Evolutionary conservation across 2,329 filamentous ascomycete genomes (phyloP).

Genomic region (Fusarium anguioides): DNA sequence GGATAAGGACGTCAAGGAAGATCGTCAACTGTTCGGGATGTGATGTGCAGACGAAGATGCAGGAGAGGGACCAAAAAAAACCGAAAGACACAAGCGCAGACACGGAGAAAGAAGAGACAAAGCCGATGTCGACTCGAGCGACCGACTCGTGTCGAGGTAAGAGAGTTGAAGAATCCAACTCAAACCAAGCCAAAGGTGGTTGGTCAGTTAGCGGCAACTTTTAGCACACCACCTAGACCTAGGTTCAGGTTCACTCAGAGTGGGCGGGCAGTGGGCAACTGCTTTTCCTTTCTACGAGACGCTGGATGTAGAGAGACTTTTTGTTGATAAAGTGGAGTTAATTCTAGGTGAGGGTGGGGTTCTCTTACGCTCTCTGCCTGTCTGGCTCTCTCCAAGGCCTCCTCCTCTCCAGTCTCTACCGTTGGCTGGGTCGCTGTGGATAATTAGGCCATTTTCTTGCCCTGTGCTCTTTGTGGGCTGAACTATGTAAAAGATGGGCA

Average conservation of each 20-base stretch:
- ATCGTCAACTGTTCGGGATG: conserved; percentile 22
- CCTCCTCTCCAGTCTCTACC: no score
- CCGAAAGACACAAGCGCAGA: neutral
- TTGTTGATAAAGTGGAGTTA: conserved; percentile 33
- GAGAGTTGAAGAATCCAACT: conserved; percentile 2
- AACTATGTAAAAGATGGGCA: neutral
- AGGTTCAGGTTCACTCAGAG: neutral
- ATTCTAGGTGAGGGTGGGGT: conserved; percentile 27
- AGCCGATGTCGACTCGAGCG: conserved; percentile 14
- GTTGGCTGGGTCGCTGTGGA: neutral
- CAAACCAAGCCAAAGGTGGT: conserved; percentile 31
- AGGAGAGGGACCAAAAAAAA: conserved; percentile 23
- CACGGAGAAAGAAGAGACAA: conserved; percentile 9
- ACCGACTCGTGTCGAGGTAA: neutral
- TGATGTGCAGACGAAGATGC: conserved; percentile 11
- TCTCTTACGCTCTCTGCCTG: neutral
- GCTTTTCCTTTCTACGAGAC: conserved; percentile 10
- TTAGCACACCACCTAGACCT: conserved; percentile 1
- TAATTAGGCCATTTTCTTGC: conserved; percentile 9
- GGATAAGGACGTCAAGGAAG: conserved; percentile 6
- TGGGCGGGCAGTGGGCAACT: neutral
- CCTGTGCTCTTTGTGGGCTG: conserved; percentile 2
- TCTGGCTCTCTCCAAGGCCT: no score
- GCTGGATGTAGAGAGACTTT: conserved; percentile 38
- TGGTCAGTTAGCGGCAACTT: conserved; percentile 37